A percentile compares a stretch with the other conserved stretches of the same genome.
Conservation (phyloP, 441 rosid species). For the Manihot esculenta region DNA sequence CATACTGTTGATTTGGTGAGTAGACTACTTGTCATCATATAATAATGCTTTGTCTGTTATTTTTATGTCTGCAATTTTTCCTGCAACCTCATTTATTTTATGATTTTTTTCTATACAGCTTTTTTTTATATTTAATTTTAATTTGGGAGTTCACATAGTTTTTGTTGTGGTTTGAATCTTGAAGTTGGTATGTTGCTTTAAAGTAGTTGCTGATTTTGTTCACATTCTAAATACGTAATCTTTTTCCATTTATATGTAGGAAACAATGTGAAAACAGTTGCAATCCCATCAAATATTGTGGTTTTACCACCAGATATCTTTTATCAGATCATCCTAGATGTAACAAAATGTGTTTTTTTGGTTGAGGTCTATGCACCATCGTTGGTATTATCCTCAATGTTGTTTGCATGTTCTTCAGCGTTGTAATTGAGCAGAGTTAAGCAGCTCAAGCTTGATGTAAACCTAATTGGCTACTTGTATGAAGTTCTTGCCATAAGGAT, state of each 20-base stretch:
- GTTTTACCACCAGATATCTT: conserved; percentile 68
- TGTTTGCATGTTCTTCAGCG: not conserved
- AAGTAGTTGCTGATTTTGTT: not conserved
- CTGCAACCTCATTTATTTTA: not conserved
- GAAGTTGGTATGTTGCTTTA: not conserved
- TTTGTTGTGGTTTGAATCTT: not conserved
- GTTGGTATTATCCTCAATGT: conserved; percentile 33
- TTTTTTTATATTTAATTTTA: conserved; percentile 1
- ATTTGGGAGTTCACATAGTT: not conserved
- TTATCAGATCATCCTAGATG: conserved; percentile 72
- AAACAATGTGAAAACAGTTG: conserved; percentile 74
- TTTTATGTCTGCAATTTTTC: not conserved
- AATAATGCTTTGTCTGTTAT: not conserved
- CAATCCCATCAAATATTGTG: conserved; percentile 63
- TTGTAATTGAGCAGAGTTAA: not conserved
- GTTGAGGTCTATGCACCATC: conserved; percentile 96
- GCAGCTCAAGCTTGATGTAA: not conserved
- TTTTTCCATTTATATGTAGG: conserved; percentile 42
- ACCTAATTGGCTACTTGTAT: not conserved
- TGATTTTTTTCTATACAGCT: not conserved
- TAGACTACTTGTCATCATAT: not conserved
- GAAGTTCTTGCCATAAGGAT: too few species aligned
- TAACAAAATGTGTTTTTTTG: conserved; percentile 77
- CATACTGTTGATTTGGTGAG: not conserved
- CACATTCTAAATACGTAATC: not conserved